phyloP scores from a whole-genome alignment of 768 basidiomycete genomes.

The Mycena venus region DNA sequence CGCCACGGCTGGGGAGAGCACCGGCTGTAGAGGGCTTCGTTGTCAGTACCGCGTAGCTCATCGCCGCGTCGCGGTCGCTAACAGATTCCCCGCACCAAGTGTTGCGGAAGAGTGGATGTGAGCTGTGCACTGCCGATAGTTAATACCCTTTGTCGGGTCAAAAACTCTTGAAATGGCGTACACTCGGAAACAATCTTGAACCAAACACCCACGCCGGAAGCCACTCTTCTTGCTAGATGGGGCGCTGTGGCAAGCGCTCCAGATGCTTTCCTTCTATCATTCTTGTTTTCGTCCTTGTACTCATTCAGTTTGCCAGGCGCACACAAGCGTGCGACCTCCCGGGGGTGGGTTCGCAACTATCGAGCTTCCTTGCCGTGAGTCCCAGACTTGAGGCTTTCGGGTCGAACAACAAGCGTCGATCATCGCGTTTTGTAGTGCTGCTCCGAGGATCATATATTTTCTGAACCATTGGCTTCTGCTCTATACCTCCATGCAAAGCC shows the following conservation, averaged over 20 bases:
- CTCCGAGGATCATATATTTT: no score
- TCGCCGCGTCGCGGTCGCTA: no score
- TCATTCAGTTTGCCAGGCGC: background rate
- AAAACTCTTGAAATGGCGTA: no score
- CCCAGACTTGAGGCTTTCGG: background rate
- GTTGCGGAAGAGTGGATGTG: no score
- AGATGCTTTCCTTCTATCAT: background rate
- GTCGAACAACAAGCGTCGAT: background rate
- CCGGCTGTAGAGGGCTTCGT: background rate
- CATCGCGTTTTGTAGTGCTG: no score
- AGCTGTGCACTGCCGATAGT: no score
- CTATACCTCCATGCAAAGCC: no score
- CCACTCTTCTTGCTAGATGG: background rate
- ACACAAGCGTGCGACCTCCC: background rate
- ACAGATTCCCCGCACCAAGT: no score
- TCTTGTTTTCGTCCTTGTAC: background rate
- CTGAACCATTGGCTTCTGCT: no score
- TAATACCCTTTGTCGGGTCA: no score
- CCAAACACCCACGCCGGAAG: no score
- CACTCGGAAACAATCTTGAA: no score
- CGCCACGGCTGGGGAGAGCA: background rate
- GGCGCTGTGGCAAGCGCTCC: background rate
- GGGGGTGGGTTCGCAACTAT: conserved; percentile 17
- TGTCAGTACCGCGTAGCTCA: background rate
- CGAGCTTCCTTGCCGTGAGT: background rate